A percentile compares a stretch with the other conserved stretches of the same genome.
Conservation (phyloP, 257 asterid species). For the Solanum pimpinellifolium region DNA sequence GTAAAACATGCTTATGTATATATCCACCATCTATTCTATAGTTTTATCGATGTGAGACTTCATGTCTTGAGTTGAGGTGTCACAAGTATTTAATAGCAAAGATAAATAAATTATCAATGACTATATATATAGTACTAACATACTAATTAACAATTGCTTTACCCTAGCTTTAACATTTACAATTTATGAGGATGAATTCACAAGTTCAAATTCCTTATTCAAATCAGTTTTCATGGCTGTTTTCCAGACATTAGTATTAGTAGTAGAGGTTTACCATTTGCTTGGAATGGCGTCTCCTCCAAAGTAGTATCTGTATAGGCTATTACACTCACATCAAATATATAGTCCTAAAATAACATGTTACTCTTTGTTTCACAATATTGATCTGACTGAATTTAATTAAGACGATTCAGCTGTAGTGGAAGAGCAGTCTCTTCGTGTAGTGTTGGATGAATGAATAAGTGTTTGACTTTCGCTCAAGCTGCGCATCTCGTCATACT, state of each 20-base stretch:
- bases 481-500: conserved; percentile 13
- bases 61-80: too few species aligned
- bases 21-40: too few species aligned
- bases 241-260: not conserved
- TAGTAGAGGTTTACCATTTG: not conserved
- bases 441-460: not conserved
- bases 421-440: not conserved
- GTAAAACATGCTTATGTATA: too few species aligned
- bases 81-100: too few species aligned
- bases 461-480: conserved; percentile 1
- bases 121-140: not conserved
- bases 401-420: not conserved
- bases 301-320: not conserved
- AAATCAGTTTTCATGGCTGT: not conserved
- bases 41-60: too few species aligned
- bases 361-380: not conserved
- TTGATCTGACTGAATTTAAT: not conserved
- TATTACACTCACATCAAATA: not conserved
- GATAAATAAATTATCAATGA: not conserved
- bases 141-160: not conserved
- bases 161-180: not conserved
- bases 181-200: not conserved
- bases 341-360: not conserved
- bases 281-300: not conserved
- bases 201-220: not conserved